Evolutionary conservation across 257 asterid species (phyloP).

Genomic region (Ajuga chamaepitys): DNA sequence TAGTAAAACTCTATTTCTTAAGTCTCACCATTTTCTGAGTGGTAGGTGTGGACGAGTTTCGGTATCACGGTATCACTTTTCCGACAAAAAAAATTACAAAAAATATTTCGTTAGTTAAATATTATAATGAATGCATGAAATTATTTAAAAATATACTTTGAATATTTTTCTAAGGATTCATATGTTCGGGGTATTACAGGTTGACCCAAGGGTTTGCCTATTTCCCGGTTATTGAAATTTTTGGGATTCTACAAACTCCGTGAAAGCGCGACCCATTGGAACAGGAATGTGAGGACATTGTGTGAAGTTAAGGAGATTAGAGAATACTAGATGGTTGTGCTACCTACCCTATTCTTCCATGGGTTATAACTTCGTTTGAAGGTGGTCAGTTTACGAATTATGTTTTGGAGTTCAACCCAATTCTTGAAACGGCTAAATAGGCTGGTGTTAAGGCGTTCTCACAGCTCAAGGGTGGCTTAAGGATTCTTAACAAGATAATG

Average conservation of each 20-base stretch:
- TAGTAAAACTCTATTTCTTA: too few relatives aligned
- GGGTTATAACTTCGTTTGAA: constrained; percentile 77
- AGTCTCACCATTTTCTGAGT: too few relatives aligned
- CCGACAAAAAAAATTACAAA: too few relatives aligned
- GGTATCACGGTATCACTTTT: too few relatives aligned
- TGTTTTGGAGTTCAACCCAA: constrained; percentile 30
- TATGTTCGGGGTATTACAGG: too few relatives aligned
- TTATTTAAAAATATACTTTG: too few relatives aligned
- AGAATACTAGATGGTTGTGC: constrained; percentile 74
- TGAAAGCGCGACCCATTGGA: constrained; percentile 57
- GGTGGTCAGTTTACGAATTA: constrained; percentile 35
- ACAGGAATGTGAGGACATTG: constrained; percentile 24
- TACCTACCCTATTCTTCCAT: constrained; percentile 82
- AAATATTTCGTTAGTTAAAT: too few relatives aligned
- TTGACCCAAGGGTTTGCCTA: constrained; percentile 96
- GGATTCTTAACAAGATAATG: constrained; percentile 94
- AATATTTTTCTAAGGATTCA: too few relatives aligned
- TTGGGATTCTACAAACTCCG: constrained; percentile 80
- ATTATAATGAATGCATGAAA: too few relatives aligned
- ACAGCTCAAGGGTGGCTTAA: constrained; percentile 84
- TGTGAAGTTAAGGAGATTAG: constrained; percentile 37
- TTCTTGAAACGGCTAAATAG: constrained; percentile 46
- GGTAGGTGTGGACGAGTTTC: too few relatives aligned
- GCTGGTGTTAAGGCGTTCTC: constrained; percentile 62
- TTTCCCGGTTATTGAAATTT: constrained; percentile 57